Percentiles rank a stretch among this genome's conserved stretches.
Conservation (phyloP, 2,329 filamentous ascomycete genomes). For the Talaromyces sp. region DNA sequence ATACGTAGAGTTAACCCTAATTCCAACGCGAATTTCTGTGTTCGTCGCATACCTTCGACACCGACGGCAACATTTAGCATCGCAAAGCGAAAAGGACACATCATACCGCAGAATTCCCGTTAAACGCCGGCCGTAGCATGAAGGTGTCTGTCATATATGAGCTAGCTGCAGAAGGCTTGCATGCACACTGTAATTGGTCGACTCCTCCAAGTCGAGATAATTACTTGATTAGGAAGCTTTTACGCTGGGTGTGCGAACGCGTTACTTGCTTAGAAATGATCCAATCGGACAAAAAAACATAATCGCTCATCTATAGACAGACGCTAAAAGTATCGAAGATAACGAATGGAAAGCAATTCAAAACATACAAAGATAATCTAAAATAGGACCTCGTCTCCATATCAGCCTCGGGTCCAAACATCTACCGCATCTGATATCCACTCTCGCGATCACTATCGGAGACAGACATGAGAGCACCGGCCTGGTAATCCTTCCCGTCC, state of each 20-base stretch:
- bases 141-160: neutral
- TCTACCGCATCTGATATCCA: slow-evolving; percentile 1
- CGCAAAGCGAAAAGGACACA: neutral
- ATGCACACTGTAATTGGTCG: neutral
- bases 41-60: neutral
- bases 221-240: neutral
- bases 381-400: neutral
- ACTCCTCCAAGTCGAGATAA: neutral
- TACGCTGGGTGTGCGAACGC: neutral
- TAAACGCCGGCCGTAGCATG: neutral
- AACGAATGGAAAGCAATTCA: neutral
- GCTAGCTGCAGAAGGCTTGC: neutral
- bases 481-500: slow-evolving; percentile 1
- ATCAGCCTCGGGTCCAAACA: neutral
- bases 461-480: neutral
- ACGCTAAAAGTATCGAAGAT: neutral
- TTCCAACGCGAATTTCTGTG: neutral
- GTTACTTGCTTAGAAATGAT: neutral
- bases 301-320: neutral
- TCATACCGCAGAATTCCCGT: neutral
- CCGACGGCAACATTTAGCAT: neutral
- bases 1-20: neutral
- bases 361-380: neutral
- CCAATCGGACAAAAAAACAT: neutral
- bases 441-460: slow-evolving; percentile 5